Evolutionary conservation across 1,139 yeast species (phyloP).

Genomic region (Sugiyamaella neomexicana): DNA sequence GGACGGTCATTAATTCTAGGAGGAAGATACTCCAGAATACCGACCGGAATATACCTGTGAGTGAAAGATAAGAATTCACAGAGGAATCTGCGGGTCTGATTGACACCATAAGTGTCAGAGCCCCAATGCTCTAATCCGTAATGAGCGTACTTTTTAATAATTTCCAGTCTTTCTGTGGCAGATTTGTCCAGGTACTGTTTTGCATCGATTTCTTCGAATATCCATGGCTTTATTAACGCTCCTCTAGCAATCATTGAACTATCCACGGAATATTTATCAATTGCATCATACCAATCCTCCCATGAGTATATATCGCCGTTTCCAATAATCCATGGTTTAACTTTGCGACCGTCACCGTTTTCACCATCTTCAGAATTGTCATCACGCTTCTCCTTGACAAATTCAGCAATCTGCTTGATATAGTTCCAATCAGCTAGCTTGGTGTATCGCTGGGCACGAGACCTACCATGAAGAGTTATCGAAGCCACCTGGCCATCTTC

Average conservation of each 20-base stretch:
- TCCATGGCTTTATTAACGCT: slow-evolving; percentile 98
- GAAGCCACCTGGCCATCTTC: slow-evolving; percentile 84
- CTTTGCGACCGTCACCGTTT: slow-evolving; percentile 38
- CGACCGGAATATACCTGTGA: slow-evolving; percentile 92
- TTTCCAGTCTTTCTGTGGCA: slow-evolving; percentile 82
- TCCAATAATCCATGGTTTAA: slow-evolving; percentile 61
- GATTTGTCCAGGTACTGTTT: slow-evolving; percentile 88
- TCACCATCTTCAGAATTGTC: slow-evolving; percentile 48
- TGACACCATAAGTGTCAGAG: slow-evolving; percentile 89
- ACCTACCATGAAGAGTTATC: slow-evolving; percentile 91
- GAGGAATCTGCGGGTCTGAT: slow-evolving; percentile 82
- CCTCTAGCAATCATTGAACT: slow-evolving; percentile 98
- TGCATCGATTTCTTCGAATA: slow-evolving; percentile 90
- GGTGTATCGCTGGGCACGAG: slow-evolving; percentile 93
- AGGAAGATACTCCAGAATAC: slow-evolving; percentile 84
- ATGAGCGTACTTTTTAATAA: slow-evolving; percentile 64
- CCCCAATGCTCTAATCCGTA: slow-evolving; percentile 98
- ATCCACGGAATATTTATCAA: slow-evolving; percentile 71
- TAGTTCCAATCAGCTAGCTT: slow-evolving; percentile 92
- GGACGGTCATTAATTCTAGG: slow-evolving; percentile 92
- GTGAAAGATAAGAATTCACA: slow-evolving; percentile 95
- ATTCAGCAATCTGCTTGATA: slow-evolving; percentile 68
- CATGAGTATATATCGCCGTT: slow-evolving; percentile 89
- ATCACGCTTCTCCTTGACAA: slow-evolving; percentile 55
- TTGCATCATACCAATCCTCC: slow-evolving; percentile 87